Evolutionary conservation across 768 basidiomycete genomes (phyloP), one percentile per base, ranked within the genome.

Genomic region (Dentipellis fragilis): DNA sequence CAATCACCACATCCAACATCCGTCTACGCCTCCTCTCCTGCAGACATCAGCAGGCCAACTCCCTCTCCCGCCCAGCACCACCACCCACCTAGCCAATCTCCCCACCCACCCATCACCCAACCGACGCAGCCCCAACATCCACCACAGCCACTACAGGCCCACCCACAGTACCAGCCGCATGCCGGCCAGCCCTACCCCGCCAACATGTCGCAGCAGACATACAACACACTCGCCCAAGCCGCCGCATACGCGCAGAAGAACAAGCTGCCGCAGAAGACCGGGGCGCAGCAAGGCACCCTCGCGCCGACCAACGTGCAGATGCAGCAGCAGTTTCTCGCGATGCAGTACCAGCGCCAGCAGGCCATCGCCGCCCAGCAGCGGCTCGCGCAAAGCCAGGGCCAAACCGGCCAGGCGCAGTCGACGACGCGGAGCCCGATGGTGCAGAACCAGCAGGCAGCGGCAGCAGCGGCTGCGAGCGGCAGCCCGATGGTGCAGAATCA

Each of bases 391-490:
- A n/a, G 17, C 12, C 64, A 55, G 49, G 62, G 29, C 61, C 67
- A 40, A 56, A 60, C 29, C 65, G 65, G 46, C 19, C 64, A 49
- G 45, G 49, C 58, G 2, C 49, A 59, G 22, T 54, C 59, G 10
- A 56, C 63, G 19, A 49, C 60, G 3, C 65, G 62, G 3, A 62
- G 59, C 16, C 61, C 63, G 37, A 62, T 61, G 55, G 54, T 57
- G 11, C 48, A 49, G 54, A 49, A 39, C 48, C 35, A 19, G 23
- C 47, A 34, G 34, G 38, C 42, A 6, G 29, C 29, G 29, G 29
- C 29, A 6, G 29, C n/a, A n/a, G n/a, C n/a, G 22, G 37, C 36
- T n/a, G 54, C 54, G 16, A 50, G 34, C 39, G 58, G 57, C 40
- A 58, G 49, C n/a, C 38, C 39, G 9, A 49, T 49, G 47, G 47